Evolutionary conservation across 2,329 filamentous ascomycete genomes (phyloP).

Genomic region (Phoma sp.): DNA sequence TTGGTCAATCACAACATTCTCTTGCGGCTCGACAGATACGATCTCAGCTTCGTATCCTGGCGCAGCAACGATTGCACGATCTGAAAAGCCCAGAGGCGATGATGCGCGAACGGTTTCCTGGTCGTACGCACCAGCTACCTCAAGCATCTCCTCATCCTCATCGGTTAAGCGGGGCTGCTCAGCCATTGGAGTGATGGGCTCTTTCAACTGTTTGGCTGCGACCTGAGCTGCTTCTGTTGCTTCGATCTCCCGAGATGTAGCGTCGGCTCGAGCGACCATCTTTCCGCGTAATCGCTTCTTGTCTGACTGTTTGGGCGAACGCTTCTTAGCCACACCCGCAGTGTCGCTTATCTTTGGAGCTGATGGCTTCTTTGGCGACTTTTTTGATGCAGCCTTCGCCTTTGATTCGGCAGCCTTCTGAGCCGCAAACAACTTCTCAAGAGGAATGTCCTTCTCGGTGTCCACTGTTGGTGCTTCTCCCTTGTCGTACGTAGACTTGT

Average conservation of each 20-base stretch:
- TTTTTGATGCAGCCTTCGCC: background rate
- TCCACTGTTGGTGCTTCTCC: conserved; percentile 18
- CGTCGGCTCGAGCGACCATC: background rate
- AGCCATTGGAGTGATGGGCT: too few relatives aligned
- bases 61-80: too few relatives aligned
- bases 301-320: background rate
- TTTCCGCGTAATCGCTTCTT: background rate
- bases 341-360: background rate
- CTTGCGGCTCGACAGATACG: too few relatives aligned
- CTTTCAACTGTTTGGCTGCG: too few relatives aligned
- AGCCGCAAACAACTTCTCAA: background rate
- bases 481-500: conserved; percentile 31
- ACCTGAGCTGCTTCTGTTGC: too few relatives aligned
- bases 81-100: too few relatives aligned
- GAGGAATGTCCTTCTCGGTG: background rate
- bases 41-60: too few relatives aligned
- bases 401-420: background rate
- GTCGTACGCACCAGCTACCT: too few relatives aligned
- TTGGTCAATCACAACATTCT: too few relatives aligned
- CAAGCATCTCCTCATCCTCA: too few relatives aligned
- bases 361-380: background rate
- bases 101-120: too few relatives aligned
- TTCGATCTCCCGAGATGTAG: background rate
- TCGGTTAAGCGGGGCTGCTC: too few relatives aligned
- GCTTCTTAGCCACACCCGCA: background rate